These are phyloP conservation scores for Byssothecium circinans DNA, from an alignment of 2,329 filamentous ascomycete species.

Conservation along the genomic window DNA sequence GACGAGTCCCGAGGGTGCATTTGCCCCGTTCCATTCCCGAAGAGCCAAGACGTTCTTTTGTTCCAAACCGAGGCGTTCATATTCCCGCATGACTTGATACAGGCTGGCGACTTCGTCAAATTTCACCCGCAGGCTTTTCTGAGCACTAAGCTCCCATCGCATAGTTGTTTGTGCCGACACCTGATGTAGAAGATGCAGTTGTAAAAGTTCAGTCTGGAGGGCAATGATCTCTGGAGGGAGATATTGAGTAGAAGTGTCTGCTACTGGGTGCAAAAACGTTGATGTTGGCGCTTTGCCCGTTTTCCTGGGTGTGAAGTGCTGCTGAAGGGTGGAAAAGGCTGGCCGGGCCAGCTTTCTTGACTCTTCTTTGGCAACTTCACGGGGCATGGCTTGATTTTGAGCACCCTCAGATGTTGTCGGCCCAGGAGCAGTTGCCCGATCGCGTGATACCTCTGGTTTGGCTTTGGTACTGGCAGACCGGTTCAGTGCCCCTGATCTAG, in stretches of 20 bases:
- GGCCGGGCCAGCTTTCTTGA: constrained; percentile 29
- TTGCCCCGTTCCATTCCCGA: constrained; percentile 36
- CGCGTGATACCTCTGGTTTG: constrained; percentile 18
- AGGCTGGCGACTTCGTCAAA: constrained; percentile 44
- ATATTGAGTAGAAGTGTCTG: constrained; percentile 17
- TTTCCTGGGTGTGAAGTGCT: constrained; percentile 45
- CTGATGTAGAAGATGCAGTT: constrained; percentile 42
- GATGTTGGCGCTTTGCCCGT: constrained; percentile 38
- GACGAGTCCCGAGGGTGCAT: constrained; percentile 28
- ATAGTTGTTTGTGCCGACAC: constrained; percentile 21
- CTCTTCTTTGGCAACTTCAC: constrained; percentile 25
- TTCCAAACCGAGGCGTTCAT: constrained; percentile 40
- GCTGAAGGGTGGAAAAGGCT: constrained; percentile 44
- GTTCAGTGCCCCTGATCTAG: constrained; percentile 27
- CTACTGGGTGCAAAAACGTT: constrained; percentile 37
- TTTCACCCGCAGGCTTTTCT: constrained; percentile 28
- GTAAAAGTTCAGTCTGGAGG: constrained; percentile 43
- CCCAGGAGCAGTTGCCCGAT: constrained; percentile 7
- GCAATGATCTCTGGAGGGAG: constrained; percentile 34
- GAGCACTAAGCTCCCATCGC: constrained; percentile 40
- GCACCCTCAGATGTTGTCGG: constrained; percentile 16
- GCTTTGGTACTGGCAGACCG: constrained; percentile 29
- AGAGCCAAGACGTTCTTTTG: constrained; percentile 42
- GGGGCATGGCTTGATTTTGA: constrained; percentile 16
- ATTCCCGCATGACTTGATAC: constrained; percentile 38